These are phyloP conservation scores for Jatropha multifida DNA, from an alignment of 441 rosid species.

Conservation along the genomic window DNA sequence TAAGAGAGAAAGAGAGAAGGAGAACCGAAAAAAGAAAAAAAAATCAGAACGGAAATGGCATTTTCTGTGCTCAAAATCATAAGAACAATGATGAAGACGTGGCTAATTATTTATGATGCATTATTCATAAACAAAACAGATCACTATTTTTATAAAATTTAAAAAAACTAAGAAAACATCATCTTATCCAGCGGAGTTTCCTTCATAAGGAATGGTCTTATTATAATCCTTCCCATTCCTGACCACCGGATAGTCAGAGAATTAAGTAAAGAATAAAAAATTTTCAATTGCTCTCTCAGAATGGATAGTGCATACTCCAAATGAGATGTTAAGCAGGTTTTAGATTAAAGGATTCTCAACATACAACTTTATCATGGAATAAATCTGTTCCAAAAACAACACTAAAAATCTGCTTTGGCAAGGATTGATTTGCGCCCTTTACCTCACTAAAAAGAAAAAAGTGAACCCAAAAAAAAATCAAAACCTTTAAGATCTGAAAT, in stretches of 20 bases:
- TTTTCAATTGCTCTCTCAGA: neutral
- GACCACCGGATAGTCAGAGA: neutral
- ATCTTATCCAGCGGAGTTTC: neutral
- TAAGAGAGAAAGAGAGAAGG: too few relatives aligned
- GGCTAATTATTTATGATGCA: neutral
- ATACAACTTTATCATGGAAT: neutral
- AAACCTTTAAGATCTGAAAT: neutral
- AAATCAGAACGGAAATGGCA: conserved; percentile 11
- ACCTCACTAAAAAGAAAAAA: neutral
- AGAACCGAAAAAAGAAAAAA: neutral
- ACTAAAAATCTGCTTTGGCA: neutral
- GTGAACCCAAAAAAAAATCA: neutral
- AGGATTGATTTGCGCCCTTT: neutral
- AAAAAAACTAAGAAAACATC: neutral
- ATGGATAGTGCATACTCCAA: neutral
- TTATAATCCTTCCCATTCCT: neutral
- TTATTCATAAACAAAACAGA: neutral
- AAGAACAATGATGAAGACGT: neutral
- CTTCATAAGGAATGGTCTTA: neutral
- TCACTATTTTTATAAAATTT: neutral
- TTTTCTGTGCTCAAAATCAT: neutral
- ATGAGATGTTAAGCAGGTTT: conserved; percentile 1
- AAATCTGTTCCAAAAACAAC: neutral
- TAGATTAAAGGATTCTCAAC: neutral
- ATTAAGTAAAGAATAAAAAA: too few relatives aligned